Base-by-base conservation (phyloP, 2,329 filamentous ascomycete species). In the Alternaria panax region DNA sequence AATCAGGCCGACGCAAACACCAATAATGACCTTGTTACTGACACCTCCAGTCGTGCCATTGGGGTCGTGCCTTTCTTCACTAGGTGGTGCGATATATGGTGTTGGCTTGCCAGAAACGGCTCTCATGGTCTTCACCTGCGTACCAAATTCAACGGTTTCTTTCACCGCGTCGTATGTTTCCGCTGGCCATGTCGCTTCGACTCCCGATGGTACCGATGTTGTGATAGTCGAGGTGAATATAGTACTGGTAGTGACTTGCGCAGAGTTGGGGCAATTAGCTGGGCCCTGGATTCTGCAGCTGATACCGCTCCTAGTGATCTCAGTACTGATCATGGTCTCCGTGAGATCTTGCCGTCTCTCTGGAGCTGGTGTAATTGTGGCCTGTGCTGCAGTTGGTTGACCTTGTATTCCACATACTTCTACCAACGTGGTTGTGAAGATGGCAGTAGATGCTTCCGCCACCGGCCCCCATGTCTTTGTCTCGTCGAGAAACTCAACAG, bases 361-460 rank as follows among this genome's bases (percentile, higher is more conserved):
- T 8, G 56, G 28, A 5, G 36, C 45, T n/a, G 62, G 54, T 12
- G 54, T 60, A 2, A 36, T 24, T 5, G 30, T 54, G 9, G 40
- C 34, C 1, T 24, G 45, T 32, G 46, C n/a, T 11, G 54, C 0
- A 30, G 56, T 65, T 1, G 65, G 50, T 4, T 71, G 62, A 5
- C 54, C 69, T 4, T 69, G 67, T 3, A 72, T 63, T 0, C 78
- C 80, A 64, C 84, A 87, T 2, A 72, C 73, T 25, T 80, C 75
- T 0, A 78, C 77, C 0, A 87, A 64, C 0, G 82, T 84, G 0
- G 85, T 87, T 64, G 82, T 85, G 64, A 80, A 87, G 40, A 88
- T 76, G 0, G 85, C 82, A 3, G 82, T 78, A 11, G 80, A 79
- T 0, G 81, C 84, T 20, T 74, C 68, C 0, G 83, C 80, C 0